A percentile compares a stretch with the other conserved stretches of the same genome.
phyloP scores from a whole-genome alignment of 257 asterid species.

The Rauvolfia tetraphylla region DNA sequence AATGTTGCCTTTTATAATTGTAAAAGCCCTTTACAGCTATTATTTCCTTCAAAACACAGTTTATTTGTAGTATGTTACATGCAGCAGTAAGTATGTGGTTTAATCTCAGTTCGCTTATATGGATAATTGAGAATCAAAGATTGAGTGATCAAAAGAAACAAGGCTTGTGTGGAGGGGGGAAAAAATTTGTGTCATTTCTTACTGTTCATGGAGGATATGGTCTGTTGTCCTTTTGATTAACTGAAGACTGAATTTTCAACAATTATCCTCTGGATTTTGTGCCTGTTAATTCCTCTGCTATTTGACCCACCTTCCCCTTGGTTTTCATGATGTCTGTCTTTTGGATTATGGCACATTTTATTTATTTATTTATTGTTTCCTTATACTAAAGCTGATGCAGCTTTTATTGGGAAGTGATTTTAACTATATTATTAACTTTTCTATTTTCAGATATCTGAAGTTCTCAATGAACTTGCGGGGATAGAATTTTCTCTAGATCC shows the following conservation, averaged over 20 bases:
- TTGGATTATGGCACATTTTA: neutral
- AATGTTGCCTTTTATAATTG: conserved; percentile 14
- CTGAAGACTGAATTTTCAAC: neutral
- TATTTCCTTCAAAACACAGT: neutral
- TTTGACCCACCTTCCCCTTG: neutral
- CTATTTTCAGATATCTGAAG: conserved; percentile 66
- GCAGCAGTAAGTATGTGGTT: neutral
- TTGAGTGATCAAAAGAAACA: neutral
- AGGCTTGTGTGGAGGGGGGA: neutral
- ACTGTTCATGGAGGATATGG: neutral
- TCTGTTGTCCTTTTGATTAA: neutral
- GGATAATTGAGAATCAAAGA: neutral
- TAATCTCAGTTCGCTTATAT: neutral
- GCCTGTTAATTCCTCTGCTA: neutral
- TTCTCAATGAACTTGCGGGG: conserved; percentile 57
- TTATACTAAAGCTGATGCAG: neutral
- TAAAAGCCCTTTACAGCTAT: neutral
- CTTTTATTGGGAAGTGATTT: conserved; percentile 5
- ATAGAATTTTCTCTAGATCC: conserved; percentile 83
- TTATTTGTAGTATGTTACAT: neutral
- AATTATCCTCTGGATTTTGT: neutral
- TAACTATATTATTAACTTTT: conserved; percentile 24
- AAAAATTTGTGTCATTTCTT: neutral
- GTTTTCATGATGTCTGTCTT: neutral
- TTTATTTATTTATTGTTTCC: neutral